Percentiles rank a stretch among this genome's conserved stretches.
Conservation (phyloP, 306 rosid species). For the Corylus americana region DNA sequence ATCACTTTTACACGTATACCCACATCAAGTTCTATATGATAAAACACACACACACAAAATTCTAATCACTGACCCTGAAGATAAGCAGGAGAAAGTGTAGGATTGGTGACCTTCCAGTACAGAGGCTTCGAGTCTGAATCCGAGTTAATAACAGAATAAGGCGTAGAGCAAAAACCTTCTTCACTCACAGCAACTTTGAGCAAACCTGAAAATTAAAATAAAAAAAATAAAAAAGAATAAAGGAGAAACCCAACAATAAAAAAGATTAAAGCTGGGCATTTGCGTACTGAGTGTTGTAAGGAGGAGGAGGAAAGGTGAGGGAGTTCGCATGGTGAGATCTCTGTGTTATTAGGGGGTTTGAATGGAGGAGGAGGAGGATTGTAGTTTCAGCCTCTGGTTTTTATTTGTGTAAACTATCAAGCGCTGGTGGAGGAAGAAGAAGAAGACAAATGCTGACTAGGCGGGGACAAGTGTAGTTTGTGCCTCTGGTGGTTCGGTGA, state of each 20-base stretch:
- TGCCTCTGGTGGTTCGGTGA: no score
- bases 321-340: constrained; percentile 29
- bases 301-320: constrained; percentile 7
- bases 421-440: background rate
- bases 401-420: no score
- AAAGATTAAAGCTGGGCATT: no score
- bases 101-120: constrained; percentile 64
- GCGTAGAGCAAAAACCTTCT: constrained; percentile 77
- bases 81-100: constrained; percentile 75
- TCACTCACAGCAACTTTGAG: constrained; percentile 39
- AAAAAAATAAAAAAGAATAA: background rate
- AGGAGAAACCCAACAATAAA: no score
- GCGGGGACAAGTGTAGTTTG: background rate
- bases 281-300: constrained; percentile 36
- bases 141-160: constrained; percentile 38
- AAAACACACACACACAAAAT: background rate
- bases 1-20: background rate
- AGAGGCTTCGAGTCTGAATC: constrained; percentile 47
- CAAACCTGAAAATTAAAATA: constrained; percentile 49
- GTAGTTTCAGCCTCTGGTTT: background rate
- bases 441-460: background rate
- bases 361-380: background rate
- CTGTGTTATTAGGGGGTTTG: background rate
- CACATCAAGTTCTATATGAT: background rate
- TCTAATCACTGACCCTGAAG: constrained; percentile 57